Conservation (phyloP, 2,329 filamentous ascomycete genomes). For the Periconia sp. region DNA sequence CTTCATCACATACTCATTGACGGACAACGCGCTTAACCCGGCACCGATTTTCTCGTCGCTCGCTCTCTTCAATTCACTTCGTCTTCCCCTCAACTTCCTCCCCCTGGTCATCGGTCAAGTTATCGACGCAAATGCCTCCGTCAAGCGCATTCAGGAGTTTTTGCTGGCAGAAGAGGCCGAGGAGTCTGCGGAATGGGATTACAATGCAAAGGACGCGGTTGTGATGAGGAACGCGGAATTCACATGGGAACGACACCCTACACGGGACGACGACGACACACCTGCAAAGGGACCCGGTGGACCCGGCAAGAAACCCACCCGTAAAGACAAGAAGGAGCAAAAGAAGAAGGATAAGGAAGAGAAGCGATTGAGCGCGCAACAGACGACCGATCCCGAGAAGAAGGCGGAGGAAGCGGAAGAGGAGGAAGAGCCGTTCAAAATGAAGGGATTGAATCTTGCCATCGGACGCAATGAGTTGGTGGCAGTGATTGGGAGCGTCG, state of each 20-base stretch:
- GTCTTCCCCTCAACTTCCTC: conserved; percentile 85
- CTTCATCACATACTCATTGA: conserved; percentile 77
- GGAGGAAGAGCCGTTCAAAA: conserved; percentile 69
- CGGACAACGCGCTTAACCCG: conserved; percentile 68
- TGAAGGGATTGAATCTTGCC: conserved; percentile 67
- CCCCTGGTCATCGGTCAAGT: conserved; percentile 87
- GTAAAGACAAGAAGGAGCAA: conserved; percentile 49
- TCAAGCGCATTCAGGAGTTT: conserved; percentile 86
- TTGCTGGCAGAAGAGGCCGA: conserved; percentile 80
- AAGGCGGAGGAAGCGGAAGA: conserved; percentile 47
- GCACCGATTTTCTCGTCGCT: conserved; percentile 89
- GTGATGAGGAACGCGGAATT: conserved; percentile 74
- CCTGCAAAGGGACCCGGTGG: conserved; percentile 30
- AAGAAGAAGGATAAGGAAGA: conserved; percentile 47
- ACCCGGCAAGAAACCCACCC: conserved; percentile 49
- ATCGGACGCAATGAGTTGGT: conserved; percentile 75
- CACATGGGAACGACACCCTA: conserved; percentile 79
- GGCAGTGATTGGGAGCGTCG: conserved; percentile 86
- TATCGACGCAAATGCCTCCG: conserved; percentile 83
- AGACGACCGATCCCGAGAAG: conserved; percentile 51
- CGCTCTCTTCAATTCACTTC: conserved; percentile 87
- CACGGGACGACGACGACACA: conserved; percentile 42
- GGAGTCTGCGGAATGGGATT: conserved; percentile 66
- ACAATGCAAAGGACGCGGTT: conserved; percentile 59
- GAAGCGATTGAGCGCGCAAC: conserved; percentile 40